Conservation (phyloP, 345 rosid species). For the Acer campestre region DNA sequence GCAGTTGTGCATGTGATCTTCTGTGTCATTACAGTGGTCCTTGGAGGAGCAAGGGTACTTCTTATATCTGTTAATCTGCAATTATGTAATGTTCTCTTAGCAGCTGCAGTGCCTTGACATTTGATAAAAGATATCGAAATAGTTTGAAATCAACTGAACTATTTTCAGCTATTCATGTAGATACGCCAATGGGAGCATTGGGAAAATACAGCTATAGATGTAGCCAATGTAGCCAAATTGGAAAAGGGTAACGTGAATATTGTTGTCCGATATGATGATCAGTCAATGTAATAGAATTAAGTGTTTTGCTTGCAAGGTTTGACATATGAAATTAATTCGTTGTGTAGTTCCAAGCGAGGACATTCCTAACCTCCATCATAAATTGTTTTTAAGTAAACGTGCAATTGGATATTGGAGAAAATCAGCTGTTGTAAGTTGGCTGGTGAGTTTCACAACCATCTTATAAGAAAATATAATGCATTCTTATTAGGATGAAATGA, state of each 20-base stretch:
- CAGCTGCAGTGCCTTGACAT: neutral
- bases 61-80: neutral
- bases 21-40: conserved; percentile 76
- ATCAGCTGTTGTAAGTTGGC: conserved; percentile 68
- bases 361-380: conserved; percentile 27
- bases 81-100: neutral
- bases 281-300: neutral
- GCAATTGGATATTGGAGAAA: conserved; percentile 65
- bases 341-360: conserved; percentile 27
- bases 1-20: conserved; percentile 82
- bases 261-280: neutral
- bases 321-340: neutral
- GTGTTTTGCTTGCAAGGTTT: neutral
- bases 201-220: conserved; percentile 48
- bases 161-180: conserved; percentile 33
- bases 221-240: neutral
- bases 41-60: conserved; percentile 74
- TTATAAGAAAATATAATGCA: neutral
- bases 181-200: conserved; percentile 80
- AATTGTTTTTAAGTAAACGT: conserved; percentile 35
- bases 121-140: neutral
- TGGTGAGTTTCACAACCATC: conserved; percentile 43
- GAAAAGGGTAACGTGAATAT: conserved; percentile 20
- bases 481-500: neutral
- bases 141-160: neutral